Percentiles rank a stretch among this genome's conserved stretches.
phyloP scores from a whole-genome alignment of 2,329 filamentous ascomycete genomes.

The Trichoderma aggressivum region DNA sequence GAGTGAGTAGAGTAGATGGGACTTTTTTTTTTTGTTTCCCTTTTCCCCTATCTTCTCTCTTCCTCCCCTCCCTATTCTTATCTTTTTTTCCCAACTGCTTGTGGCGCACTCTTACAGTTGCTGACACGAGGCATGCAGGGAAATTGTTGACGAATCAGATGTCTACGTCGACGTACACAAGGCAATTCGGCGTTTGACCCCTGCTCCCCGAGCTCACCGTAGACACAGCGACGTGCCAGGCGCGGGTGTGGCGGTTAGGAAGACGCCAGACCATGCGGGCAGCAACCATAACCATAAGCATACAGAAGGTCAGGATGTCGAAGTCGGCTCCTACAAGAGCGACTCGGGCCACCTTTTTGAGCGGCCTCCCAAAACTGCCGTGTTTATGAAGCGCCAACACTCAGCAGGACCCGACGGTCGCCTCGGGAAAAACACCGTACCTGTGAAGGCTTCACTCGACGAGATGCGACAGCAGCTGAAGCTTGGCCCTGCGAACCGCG shows the following conservation, averaged over 20 bases:
- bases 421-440: conserved; percentile 44
- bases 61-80: neutral
- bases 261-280: conserved; percentile 31
- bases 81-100: neutral
- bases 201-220: conserved; percentile 72
- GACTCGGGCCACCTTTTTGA: conserved; percentile 39
- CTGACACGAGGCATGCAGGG: conserved; percentile 49
- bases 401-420: conserved; percentile 55
- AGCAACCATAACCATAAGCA: conserved; percentile 41
- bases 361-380: conserved; percentile 50
- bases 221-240: conserved; percentile 37
- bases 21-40: neutral
- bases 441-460: conserved; percentile 58
- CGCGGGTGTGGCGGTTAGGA: conserved; percentile 32
- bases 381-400: conserved; percentile 57
- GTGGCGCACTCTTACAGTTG: neutral
- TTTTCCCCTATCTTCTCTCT: neutral
- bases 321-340: conserved; percentile 37
- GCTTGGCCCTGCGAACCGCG: conserved; percentile 64
- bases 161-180: conserved; percentile 99
- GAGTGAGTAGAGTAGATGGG: conserved; percentile 60
- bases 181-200: conserved; percentile 83
- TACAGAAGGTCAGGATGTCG: conserved; percentile 31
- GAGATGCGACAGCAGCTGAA: conserved; percentile 63
- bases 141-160: conserved; percentile 98